Conservation (phyloP, 2,329 filamentous ascomycete genomes). For the Sporothrix pseudoabietina region DNA sequence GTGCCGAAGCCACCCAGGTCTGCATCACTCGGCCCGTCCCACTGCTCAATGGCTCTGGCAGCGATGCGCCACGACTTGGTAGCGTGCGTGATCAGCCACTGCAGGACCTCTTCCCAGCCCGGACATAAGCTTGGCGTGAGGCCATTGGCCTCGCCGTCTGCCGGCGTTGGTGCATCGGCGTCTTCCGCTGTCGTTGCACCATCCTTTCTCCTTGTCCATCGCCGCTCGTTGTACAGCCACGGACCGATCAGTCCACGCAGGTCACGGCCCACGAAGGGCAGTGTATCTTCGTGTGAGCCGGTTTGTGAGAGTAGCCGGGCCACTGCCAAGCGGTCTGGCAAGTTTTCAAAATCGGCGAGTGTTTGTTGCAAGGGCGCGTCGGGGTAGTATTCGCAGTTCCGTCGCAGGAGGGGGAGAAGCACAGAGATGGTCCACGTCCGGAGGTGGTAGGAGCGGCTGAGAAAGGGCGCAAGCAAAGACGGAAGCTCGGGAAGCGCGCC, state of each 20-base stretch:
- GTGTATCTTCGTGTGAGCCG: conserved; percentile 43
- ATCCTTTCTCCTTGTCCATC: conserved; percentile 52
- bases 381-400: conserved; percentile 71
- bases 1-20: conserved; percentile 64
- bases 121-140: conserved; percentile 45
- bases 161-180: conserved; percentile 14
- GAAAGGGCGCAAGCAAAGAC: conserved; percentile 68
- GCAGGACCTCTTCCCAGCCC: conserved; percentile 70
- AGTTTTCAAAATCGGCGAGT: conserved; percentile 63
- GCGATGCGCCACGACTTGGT: conserved; percentile 61
- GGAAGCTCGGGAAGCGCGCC: conserved; percentile 71
- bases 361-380: conserved; percentile 52
- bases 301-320: conserved; percentile 63
- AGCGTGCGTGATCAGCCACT: conserved; percentile 67
- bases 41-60: conserved; percentile 66
- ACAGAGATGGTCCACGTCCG: conserved; percentile 69
- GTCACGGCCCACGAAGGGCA: conserved; percentile 59
- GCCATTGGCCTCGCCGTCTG: conserved; percentile 31
- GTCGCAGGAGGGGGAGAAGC: conserved; percentile 67
- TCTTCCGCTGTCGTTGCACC: conserved; percentile 33
- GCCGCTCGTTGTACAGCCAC: conserved; percentile 68
- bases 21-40: conserved; percentile 72
- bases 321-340: conserved; percentile 62
- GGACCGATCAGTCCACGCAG: conserved; percentile 69
- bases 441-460: conserved; percentile 62